A percentile compares a stretch with the other conserved stretches of the same genome.
Evolutionary conservation across 495 filamentous ascomycete species (phyloP).

Genomic region (Parmelia sp.): DNA sequence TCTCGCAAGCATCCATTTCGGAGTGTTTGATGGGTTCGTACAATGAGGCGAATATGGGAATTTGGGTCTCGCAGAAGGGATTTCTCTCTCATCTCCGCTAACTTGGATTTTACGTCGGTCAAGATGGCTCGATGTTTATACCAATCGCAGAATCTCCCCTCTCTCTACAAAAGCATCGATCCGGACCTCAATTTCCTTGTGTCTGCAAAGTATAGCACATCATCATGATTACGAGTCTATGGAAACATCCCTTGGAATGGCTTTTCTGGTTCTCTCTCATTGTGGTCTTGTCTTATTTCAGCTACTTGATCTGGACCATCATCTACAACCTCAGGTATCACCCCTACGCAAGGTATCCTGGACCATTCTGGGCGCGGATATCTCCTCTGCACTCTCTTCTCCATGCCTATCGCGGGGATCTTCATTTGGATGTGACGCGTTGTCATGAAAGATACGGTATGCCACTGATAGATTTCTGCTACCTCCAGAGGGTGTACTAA

Average conservation of each 20-base stretch:
- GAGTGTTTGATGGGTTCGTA: no score
- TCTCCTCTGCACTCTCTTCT: constrained; percentile 22
- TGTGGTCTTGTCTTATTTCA: not conserved
- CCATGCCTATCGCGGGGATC: constrained; percentile 25
- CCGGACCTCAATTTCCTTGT: not conserved
- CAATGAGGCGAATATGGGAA: no score
- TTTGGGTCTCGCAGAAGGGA: no score
- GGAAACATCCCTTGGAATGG: not conserved
- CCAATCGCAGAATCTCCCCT: not conserved
- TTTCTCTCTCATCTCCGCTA: no score
- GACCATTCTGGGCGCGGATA: constrained; percentile 49
- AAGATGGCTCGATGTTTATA: not conserved
- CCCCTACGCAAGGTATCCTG: constrained; percentile 59
- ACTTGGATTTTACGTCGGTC: not conserved
- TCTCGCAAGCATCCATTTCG: no score
- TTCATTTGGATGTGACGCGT: constrained; percentile 46
- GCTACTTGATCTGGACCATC: not conserved
- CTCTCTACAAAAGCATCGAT: not conserved
- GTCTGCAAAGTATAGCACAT: not conserved
- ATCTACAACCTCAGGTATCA: constrained; percentile 56
- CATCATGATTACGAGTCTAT: not conserved
- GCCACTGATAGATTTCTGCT: not conserved
- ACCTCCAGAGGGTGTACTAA: not conserved
- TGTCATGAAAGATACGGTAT: constrained; percentile 53
- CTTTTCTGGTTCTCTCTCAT: not conserved